Evolutionary conservation across 257 asterid genomes (phyloP).

Genomic region (Anisodus tanguticus): DNA sequence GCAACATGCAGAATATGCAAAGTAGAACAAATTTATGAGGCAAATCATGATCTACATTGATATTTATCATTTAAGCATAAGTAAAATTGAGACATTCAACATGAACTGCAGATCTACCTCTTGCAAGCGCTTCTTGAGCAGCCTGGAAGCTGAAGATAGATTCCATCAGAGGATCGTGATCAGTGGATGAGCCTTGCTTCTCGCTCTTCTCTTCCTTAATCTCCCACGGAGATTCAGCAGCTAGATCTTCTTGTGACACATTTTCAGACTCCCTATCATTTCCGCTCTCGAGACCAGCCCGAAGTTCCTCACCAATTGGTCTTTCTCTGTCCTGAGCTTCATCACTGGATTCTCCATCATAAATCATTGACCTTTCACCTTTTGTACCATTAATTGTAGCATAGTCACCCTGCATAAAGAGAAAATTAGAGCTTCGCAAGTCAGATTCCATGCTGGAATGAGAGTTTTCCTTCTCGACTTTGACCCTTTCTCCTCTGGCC

Average conservation of each 20-base stretch:
- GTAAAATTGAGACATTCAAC: slow-evolving; percentile 17
- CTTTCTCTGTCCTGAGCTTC: slow-evolving; percentile 53
- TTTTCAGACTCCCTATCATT: slow-evolving; percentile 51
- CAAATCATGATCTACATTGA: not conserved
- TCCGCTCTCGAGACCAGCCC: slow-evolving; percentile 46
- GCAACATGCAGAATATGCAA: slow-evolving; percentile 22
- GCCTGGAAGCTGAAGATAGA: slow-evolving; percentile 59
- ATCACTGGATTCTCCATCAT: slow-evolving; percentile 62
- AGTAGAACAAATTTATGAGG: not conserved
- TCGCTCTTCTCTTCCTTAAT: slow-evolving; percentile 55
- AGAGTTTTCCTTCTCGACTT: slow-evolving; percentile 84
- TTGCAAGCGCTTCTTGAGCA: slow-evolving; percentile 62
- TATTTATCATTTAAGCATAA: slow-evolving; percentile 1
- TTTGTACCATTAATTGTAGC: slow-evolving; percentile 53
- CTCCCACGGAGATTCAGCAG: slow-evolving; percentile 57
- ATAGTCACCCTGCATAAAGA: slow-evolving; percentile 73
- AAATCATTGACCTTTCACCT: slow-evolving; percentile 48
- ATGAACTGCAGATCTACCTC: slow-evolving; percentile 51
- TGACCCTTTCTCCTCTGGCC: slow-evolving; percentile 62
- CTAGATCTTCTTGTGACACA: slow-evolving; percentile 49
- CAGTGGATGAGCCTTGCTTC: slow-evolving; percentile 48
- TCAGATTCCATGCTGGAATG: slow-evolving; percentile 97
- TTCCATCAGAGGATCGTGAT: slow-evolving; percentile 55
- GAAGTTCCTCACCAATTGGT: slow-evolving; percentile 47
- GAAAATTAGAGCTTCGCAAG: slow-evolving; percentile 73